These are phyloP conservation scores for Ogataea haglerorum DNA, from an alignment of 805 yeast species.

Conservation along the genomic window DNA sequence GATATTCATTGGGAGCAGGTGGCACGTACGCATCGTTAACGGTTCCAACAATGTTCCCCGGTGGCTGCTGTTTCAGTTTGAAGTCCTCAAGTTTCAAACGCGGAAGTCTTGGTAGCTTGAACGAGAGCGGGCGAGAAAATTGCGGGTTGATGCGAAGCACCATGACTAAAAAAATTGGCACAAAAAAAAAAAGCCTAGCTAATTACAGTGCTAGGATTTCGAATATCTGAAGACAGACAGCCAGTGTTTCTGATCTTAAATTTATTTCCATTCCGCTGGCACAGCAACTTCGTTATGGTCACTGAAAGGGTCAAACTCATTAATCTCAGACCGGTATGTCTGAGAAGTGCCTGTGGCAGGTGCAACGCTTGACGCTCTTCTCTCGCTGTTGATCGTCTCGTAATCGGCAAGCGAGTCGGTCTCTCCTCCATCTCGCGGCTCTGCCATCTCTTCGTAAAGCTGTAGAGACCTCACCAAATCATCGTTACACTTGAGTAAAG, in stretches of 20 bases:
- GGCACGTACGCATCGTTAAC: conserved; percentile 82
- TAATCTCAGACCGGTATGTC: conserved; percentile 11
- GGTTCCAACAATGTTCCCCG: conserved; percentile 88
- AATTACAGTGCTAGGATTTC: neutral
- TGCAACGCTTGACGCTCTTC: conserved; percentile 8
- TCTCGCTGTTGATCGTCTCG: conserved; percentile 30
- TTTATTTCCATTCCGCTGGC: conserved; percentile 28
- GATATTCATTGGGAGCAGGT: conserved; percentile 59
- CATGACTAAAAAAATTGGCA: conserved; percentile 1
- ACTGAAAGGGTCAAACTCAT: conserved; percentile 31
- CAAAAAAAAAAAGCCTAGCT: neutral
- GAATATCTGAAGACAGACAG: neutral
- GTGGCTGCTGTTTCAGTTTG: conserved; percentile 72
- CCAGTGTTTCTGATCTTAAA: too few relatives aligned
- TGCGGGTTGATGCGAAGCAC: conserved; percentile 7
- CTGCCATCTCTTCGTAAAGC: conserved; percentile 57
- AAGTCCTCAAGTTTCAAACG: conserved; percentile 24
- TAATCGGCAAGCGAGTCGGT: conserved; percentile 40
- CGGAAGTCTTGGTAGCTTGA: conserved; percentile 19
- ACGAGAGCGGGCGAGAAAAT: conserved; percentile 13
- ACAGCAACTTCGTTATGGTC: conserved; percentile 31
- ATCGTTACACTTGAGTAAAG: conserved; percentile 85
- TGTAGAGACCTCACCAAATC: conserved; percentile 74
- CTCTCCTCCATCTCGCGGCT: conserved; percentile 40
- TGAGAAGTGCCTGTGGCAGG: conserved; percentile 29